Conservation (phyloP, 805 yeast genomes). For the Candida silvicultrix region DNA sequence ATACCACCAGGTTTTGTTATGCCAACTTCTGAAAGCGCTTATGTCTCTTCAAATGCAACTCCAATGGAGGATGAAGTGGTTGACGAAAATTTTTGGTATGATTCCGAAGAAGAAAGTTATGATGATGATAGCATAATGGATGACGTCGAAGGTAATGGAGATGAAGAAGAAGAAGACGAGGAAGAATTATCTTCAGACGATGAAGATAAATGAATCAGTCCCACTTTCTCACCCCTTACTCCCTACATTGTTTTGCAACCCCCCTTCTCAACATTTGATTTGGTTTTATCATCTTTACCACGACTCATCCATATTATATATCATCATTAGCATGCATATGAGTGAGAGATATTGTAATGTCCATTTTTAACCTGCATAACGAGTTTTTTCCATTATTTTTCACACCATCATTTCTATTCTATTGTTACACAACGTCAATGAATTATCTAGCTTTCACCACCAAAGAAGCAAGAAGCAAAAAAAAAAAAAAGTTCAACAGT, state of each 20-base stretch:
- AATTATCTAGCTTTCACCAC: too few species aligned
- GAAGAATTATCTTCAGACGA: constrained; percentile 20
- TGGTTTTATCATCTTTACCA: too few species aligned
- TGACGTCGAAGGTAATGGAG: constrained; percentile 53
- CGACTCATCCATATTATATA: not conserved
- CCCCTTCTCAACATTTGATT: too few species aligned
- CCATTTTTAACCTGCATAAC: not conserved
- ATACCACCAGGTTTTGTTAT: constrained; percentile 82
- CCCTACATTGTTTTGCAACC: too few species aligned
- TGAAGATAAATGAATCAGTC: constrained; percentile 14
- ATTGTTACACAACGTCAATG: not conserved
- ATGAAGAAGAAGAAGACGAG: constrained; percentile 38
- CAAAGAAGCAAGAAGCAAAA: too few species aligned
- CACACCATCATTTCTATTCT: not conserved
- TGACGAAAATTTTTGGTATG: constrained; percentile 84
- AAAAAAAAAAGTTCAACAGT: too few species aligned
- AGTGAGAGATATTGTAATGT: not conserved
- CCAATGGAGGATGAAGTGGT: constrained; percentile 47
- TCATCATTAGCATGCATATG: not conserved
- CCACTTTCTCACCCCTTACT: too few species aligned
- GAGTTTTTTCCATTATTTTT: too few species aligned
- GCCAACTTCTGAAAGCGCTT: constrained; percentile 65
- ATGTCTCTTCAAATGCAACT: constrained; percentile 31
- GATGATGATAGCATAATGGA: constrained; percentile 44
- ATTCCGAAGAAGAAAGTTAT: constrained; percentile 65